Base-by-base conservation (phyloP, 495 filamentous ascomycete species). In the Chaetomium fimeti region DNA sequence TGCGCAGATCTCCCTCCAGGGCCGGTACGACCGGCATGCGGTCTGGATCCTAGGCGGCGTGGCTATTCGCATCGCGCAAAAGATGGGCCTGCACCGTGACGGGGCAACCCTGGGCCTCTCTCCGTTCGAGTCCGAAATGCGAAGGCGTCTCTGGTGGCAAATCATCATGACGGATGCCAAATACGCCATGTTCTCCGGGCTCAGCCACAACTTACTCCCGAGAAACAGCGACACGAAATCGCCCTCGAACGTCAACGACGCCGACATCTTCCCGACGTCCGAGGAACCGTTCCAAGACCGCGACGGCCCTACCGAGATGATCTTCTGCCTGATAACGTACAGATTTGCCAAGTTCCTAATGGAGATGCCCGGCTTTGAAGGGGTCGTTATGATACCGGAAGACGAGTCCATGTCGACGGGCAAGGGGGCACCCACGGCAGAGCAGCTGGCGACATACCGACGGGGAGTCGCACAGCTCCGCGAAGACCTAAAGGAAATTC, bases 71-170 rank as follows among this genome's bases (percentile, higher is more conserved):
- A 84, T 89, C n/a, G 88, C 88, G 0, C 87, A 90, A 62, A 87
- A 85, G 22, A 88, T 91, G 86, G 88, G 88, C 0, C 78, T 90
- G 1, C 88, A 91, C 69, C 83, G 87, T 13, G 88, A 91, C 62
- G 88, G 88, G 24, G 84, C 86, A 13, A 77, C 82, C 18, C 84
- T 90, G 63, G 84, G 85, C 0, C 82, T 91, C n/a, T 67, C 80
- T 5, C 82, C 87, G 3, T 84, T 85, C 60, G 87, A 90, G 67
- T 83, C 87, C 18, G 88, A 91, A 67, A 87, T 88, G 71, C 81
- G 88, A 20, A 81, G 88, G 58, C 79, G 88, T 1, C 73, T 90
- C 42, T 91, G 88, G 88, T 91, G 87, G 88, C 85, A 88, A 64
- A 88, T 91, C 40, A 76, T 89, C 66, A 80, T 88, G 61, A 83